Evolutionary conservation across 129 eudicot species (phyloP).

Genomic region (sunflower (Helianthus annuus)): DNA sequence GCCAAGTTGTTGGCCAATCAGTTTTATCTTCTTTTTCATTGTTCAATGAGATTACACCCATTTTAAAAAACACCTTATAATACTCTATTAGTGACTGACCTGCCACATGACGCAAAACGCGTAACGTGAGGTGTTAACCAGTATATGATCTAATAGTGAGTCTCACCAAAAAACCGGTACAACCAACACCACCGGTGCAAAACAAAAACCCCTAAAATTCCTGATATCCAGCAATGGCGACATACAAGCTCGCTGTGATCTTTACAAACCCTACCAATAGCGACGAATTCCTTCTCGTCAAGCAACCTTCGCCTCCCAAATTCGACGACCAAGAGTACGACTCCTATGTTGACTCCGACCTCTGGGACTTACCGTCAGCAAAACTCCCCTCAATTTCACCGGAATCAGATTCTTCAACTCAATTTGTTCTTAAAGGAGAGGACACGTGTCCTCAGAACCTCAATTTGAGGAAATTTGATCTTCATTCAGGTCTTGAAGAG

Average conservation of each 20-base stretch:
- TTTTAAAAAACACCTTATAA: too few relatives aligned
- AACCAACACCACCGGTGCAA: background rate
- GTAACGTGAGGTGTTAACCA: too few relatives aligned
- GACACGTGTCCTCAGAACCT: constrained; percentile 42
- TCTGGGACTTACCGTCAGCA: constrained; percentile 67
- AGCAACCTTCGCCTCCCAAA: constrained; percentile 75
- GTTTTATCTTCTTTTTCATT: too few relatives aligned
- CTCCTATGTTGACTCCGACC: constrained; percentile 75
- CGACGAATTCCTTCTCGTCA: constrained; percentile 50
- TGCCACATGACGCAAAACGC: too few relatives aligned
- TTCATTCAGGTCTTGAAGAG: constrained; percentile 57
- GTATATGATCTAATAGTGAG: background rate
- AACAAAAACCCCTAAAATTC: background rate
- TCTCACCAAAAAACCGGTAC: constrained; percentile 19
- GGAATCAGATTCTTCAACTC: constrained; percentile 29
- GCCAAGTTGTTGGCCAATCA: too few relatives aligned
- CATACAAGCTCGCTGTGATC: constrained; percentile 60
- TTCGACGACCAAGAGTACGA: constrained; percentile 77
- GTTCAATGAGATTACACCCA: too few relatives aligned
- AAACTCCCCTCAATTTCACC: constrained; percentile 22
- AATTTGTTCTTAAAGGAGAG: constrained; percentile 35
- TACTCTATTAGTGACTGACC: too few relatives aligned
- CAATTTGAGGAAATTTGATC: constrained; percentile 51
- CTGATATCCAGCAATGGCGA: constrained; percentile 43
- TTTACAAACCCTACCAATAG: constrained; percentile 57